Evolutionary conservation across 1,284 basidiomycete genomes (phyloP), one percentile per base, ranked within the genome.

Genomic region (Cryptococcus wingfieldii): DNA sequence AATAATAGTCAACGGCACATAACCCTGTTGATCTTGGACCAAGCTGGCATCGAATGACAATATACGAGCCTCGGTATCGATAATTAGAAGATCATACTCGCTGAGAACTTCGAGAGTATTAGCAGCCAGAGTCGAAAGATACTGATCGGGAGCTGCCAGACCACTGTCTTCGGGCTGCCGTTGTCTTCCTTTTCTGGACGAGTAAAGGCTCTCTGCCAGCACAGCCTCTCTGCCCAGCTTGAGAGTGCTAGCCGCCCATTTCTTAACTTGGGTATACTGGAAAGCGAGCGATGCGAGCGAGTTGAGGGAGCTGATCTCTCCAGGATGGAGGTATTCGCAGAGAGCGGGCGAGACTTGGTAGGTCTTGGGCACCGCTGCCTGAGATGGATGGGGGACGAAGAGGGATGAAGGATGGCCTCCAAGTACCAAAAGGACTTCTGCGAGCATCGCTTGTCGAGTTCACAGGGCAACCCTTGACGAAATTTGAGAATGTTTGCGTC

Each of bases 381-480:
- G 76, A 66, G 10, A 81, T n/a, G 64, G 41, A 27, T 50, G 76
- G 68, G 78, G 72, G 5, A 83, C 80, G 59, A 93, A 89, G 50
- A 93, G 80, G 1, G 89, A 87, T 0, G 90, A 92, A 1, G 83
- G 80, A 77, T 93, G 89, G 39, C 90, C 90, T 2, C 86, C 84
- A 47, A 93, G 85, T 50, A 91, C 81, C 53, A 91, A 83, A 45
- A 93, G 82, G 50, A 92, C 79, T 76, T 93, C 90, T 62, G 89
- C 86, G 61, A 93, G 88, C 89, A 92, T 85, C 1, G 19, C 25
- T 27, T 12, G 42, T 44, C 18, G 42, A 19, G 42, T 18, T 4
- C 6, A 10, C 10, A 34, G 10, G 31, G 31, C 31, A 7, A 10
- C 31, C 31, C 31, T 34, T 7, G 31, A 34, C 18, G 42, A 44